These are phyloP conservation scores for Pelargonium citronellum DNA, from an alignment of 441 rosid species.

Conservation along the genomic window DNA sequence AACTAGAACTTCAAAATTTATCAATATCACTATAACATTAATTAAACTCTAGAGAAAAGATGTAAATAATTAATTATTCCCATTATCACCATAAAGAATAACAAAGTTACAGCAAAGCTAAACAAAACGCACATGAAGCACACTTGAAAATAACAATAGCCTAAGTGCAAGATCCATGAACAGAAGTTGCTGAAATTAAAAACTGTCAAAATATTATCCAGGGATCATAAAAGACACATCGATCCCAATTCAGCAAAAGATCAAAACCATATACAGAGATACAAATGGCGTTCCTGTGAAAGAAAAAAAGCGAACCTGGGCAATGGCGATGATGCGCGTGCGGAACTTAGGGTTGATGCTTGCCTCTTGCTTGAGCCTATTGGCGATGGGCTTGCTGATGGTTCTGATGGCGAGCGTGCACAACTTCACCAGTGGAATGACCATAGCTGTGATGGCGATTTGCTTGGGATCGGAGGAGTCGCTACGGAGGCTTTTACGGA, in stretches of 20 bases:
- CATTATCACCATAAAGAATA: too few species aligned
- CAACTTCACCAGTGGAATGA: conserved; percentile 56
- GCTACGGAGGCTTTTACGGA: too few species aligned
- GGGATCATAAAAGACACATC: neutral
- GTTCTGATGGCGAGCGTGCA: conserved; percentile 73
- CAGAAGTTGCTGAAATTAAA: too few species aligned
- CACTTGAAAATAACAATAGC: too few species aligned
- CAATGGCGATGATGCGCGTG: conserved; percentile 58
- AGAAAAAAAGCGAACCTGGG: conserved; percentile 41
- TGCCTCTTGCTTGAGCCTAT: conserved; percentile 69
- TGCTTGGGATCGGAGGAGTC: too few species aligned
- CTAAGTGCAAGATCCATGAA: too few species aligned
- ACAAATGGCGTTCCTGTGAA: neutral
- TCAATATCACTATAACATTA: neutral
- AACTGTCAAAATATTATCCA: too few species aligned
- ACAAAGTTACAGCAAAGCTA: too few species aligned
- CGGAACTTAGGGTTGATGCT: conserved; percentile 59
- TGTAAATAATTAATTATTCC: neutral
- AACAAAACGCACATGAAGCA: too few species aligned
- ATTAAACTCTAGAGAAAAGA: neutral
- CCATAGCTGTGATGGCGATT: conserved; percentile 26
- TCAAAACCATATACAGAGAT: conserved; percentile 1
- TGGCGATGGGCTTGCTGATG: conserved; percentile 71
- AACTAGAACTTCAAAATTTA: neutral
- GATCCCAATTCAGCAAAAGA: neutral